Evolutionary conservation across 805 yeast genomes (phyloP), one percentile per base, ranked within the genome.

Genomic region (Scheffersomyces ergatensis): DNA sequence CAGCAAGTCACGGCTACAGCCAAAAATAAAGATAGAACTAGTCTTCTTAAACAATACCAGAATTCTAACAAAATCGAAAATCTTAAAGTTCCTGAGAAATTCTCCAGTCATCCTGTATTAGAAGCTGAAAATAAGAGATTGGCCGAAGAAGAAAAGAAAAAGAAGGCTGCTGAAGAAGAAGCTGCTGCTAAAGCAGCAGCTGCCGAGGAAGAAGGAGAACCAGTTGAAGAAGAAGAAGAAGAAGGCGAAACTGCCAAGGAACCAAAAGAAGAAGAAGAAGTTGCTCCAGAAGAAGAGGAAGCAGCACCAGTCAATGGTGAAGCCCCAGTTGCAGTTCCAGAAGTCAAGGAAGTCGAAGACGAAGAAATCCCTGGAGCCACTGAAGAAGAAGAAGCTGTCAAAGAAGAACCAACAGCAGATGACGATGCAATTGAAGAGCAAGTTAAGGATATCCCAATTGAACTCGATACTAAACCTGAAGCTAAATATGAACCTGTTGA

Each of bases 81-180:
- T 21, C 45, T 70, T 30, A 58, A 49, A 31, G 71, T 70, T 19
- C 75, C 75, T 21, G 61, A 60, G 53, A 67, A 66, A 49, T 70
- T 65, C 42, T 51, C 72, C 36, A 40, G 53, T 26, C 74, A 69
- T 50, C 71, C 73, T 17, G 63, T 70, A 9, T 58, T 64, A 44
- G 65, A 61, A 35, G 64, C 65, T 7, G 44, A 58, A 49, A 36
- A 55, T 47, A 40, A 53, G 43, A 43, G 50, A 14, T 54, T 52
- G 31, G 54, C 51, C 29, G 36, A 46, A 26, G 48, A 52, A 19
- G 48, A 51, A 45, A 31, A 23, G 16, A 31, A 14, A 9, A 34
- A 38, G 14, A 33, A 33, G 13, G 60, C 53, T 37, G 57, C 51
- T 30, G 60, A 48, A 35, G 40, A 46, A 31, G 58, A 55, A 31